Base-by-base conservation (phyloP, 2,329 filamentous ascomycete genomes). In the Rutstroemia sp. region DNA sequence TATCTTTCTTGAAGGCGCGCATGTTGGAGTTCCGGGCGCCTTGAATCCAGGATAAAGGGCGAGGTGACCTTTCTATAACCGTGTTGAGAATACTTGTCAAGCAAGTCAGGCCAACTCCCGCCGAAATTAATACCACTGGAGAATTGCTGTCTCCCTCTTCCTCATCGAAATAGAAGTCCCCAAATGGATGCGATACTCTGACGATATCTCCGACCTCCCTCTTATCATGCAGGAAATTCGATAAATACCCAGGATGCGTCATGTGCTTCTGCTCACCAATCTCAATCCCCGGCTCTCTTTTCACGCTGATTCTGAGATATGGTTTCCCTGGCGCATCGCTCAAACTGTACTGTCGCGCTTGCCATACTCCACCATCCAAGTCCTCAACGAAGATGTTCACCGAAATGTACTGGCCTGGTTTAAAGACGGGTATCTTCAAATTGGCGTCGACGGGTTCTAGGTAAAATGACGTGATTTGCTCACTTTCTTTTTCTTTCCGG, bases 321-420 rank as follows among this genome's bases (percentile, higher is more conserved):
- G 77, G 75, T n/a, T 63, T 63, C 23, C 62, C 62, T 4, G 77
- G 75, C 2, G 73, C 76, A 63, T 88, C 83, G 65, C 82, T 87
- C 56, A 92, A 75, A 48, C 83, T 88, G 74, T 90, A 92, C 74
- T 92, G 88, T 55, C 88, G 75, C 57, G 83, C 82, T 71, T 92
- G 89, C 57, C 77, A 72, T 62, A 85, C 77, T n/a, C 80, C 79
- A 34, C 30, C 30, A 14, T 34, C 3, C 21, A 87, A 75, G 49
- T 77, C 74, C 0, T 84, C 81, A 0, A 90, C 77, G 47, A 78
- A 74, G 1, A 87, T 70, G 62, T 80, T 80, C 52, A 91, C 70
- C 44, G 82, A 86, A 66, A 90, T 78, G 67, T 90, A 92, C 71
- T 91, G 87, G 38, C 88, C 88, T 0, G 88, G 86, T 44, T 78